A percentile compares a stretch with the other conserved stretches of the same genome.
Conservation (phyloP, 108 stramenopile species). For the Cyclostephanos tholiformis region DNA sequence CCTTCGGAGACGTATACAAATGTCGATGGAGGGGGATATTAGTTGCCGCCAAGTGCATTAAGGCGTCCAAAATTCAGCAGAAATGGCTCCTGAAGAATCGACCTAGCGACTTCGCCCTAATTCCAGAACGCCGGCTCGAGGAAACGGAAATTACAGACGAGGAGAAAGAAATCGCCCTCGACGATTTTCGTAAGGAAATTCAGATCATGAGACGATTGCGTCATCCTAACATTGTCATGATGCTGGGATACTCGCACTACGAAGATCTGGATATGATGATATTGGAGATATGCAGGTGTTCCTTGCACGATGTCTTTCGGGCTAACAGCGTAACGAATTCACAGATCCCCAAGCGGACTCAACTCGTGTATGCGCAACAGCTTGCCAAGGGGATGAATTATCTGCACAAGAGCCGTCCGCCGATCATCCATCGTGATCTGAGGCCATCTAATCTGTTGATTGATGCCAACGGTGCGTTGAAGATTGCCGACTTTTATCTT, state of each 20-base stretch:
- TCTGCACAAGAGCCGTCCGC: constrained; percentile 88
- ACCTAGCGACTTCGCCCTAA: constrained; percentile 16
- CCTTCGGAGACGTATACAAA: constrained; percentile 92
- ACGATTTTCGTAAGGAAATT: constrained; percentile 82
- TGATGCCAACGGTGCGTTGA: constrained; percentile 86
- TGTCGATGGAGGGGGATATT: constrained; percentile 85
- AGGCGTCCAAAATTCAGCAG: constrained; percentile 72
- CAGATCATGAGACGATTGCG: constrained; percentile 73
- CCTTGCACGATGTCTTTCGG: constrained; percentile 79
- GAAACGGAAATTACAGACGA: constrained; percentile 45
- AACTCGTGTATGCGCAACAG: constrained; percentile 79
- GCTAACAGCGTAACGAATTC: constrained; percentile 75
- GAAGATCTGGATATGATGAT: constrained; percentile 83
- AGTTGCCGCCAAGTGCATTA: constrained; percentile 89
- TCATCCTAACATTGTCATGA: constrained; percentile 85
- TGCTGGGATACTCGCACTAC: constrained; percentile 81
- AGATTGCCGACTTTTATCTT: constrained; percentile 97
- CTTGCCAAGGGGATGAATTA: constrained; percentile 90
- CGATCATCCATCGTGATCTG: too few species aligned
- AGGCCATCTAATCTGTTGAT: constrained; percentile 89
- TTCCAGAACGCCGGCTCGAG: constrained; percentile 47
- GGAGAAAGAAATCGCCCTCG: constrained; percentile 65
- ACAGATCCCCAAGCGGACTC: constrained; percentile 62
- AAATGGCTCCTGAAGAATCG: constrained; percentile 77
- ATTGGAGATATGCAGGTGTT: constrained; percentile 87